A percentile compares a stretch with the other conserved stretches of the same genome.
Evolutionary conservation across 805 yeast genomes (phyloP).

Genomic region (Candida tibetensis): DNA sequence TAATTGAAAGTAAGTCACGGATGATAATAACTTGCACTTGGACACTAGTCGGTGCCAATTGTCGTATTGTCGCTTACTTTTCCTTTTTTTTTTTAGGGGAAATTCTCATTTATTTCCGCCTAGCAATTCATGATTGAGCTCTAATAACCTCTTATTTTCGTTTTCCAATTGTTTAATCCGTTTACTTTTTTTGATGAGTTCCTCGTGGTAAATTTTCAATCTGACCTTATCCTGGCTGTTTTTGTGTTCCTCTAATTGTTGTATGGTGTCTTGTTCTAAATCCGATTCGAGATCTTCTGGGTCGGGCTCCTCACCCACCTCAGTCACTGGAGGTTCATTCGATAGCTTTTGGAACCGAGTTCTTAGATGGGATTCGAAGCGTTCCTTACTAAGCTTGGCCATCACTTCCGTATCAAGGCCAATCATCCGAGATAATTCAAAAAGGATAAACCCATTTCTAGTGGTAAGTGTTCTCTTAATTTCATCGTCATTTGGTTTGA

Average conservation of each 20-base stretch:
- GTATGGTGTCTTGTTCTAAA: slow-evolving; percentile 8
- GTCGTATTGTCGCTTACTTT: too few relatives aligned
- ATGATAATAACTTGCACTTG: too few relatives aligned
- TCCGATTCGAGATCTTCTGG: slow-evolving; percentile 9
- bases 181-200: slow-evolving; percentile 19
- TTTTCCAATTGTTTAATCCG: slow-evolving; percentile 20
- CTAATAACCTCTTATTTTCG: slow-evolving; percentile 30
- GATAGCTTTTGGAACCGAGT: slow-evolving; percentile 2
- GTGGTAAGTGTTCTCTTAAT: background rate
- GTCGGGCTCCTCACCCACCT: slow-evolving; percentile 5
- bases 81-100: too few relatives aligned
- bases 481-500: background rate
- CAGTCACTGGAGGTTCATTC: background rate
- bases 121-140: slow-evolving; percentile 28
- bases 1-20: too few relatives aligned
- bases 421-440: slow-evolving; percentile 20
- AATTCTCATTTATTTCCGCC: background rate
- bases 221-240: slow-evolving; percentile 14
- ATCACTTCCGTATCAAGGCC: slow-evolving; percentile 22
- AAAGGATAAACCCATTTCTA: slow-evolving; percentile 15
- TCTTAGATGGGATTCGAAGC: slow-evolving; percentile 15
- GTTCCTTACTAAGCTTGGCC: slow-evolving; percentile 20
- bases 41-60: too few relatives aligned
- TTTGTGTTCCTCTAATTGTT: slow-evolving; percentile 13
- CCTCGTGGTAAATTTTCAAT: slow-evolving; percentile 19